These are phyloP conservation scores for Mentha longifolia DNA, from an alignment of 257 asterid genomes.

Conservation along the genomic window DNA sequence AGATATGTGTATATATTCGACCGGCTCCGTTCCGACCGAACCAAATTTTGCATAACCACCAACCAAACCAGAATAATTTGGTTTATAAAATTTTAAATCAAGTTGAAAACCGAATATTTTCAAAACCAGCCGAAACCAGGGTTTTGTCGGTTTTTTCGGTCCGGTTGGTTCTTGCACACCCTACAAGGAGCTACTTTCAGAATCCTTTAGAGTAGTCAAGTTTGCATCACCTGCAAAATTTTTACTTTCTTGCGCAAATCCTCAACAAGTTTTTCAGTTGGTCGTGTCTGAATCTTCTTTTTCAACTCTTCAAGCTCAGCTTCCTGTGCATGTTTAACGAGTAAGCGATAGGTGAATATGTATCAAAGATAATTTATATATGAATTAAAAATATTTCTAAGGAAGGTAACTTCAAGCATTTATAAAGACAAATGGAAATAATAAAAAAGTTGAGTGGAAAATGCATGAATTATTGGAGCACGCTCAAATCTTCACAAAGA, in stretches of 20 bases:
- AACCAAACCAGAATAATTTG: too few species aligned
- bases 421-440: conserved; percentile 20
- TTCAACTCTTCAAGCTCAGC: conserved; percentile 72
- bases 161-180: too few species aligned
- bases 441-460: conserved; percentile 3
- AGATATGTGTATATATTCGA: too few species aligned
- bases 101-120: not conserved
- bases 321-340: conserved; percentile 56
- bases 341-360: conserved; percentile 29
- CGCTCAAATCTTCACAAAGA: not conserved
- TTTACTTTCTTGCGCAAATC: conserved; percentile 94
- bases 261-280: conserved; percentile 83
- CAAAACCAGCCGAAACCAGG: too few species aligned
- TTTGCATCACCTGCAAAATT: conserved; percentile 81
- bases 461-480: not conserved
- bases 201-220: conserved; percentile 26
- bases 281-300: conserved; percentile 87
- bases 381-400: not conserved
- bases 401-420: conserved; percentile 17
- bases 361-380: not conserved
- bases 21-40: too few species aligned
- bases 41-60: too few species aligned
- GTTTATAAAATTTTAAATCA: not conserved
- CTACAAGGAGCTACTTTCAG: conserved; percentile 13
- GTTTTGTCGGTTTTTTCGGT: too few species aligned